A percentile compares a stretch with the other conserved stretches of the same genome.
phyloP scores from a whole-genome alignment of 257 asterid species.

The Solanum corneliomulleri region DNA sequence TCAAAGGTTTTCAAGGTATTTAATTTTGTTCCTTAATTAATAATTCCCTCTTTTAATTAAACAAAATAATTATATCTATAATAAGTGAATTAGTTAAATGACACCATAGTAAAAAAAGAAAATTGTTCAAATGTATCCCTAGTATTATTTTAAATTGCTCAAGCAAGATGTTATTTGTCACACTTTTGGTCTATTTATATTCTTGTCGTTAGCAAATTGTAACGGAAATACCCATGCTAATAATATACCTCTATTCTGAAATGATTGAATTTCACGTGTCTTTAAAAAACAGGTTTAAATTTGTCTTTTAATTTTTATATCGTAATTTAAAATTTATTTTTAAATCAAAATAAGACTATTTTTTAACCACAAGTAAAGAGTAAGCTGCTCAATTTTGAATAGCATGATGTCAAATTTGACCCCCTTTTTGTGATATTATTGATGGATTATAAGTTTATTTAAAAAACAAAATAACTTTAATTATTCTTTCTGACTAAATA shows the following conservation, averaged over 20 bases:
- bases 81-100: background rate
- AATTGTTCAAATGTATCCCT: background rate
- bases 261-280: background rate
- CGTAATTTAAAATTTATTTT: too few species aligned
- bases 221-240: background rate
- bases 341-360: too few species aligned
- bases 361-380: background rate
- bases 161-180: background rate
- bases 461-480: too few species aligned
- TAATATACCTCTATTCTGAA: background rate
- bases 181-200: background rate
- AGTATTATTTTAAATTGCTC: background rate
- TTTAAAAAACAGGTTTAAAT: background rate
- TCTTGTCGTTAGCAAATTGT: background rate
- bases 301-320: background rate
- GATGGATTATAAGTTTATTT: too few species aligned
- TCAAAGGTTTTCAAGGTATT: conserved; percentile 71
- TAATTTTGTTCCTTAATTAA: background rate
- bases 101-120: background rate
- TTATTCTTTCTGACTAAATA: background rate
- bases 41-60: background rate
- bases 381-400: background rate
- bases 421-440: background rate
- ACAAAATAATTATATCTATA: background rate
- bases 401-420: background rate